A percentile compares a stretch with the other conserved stretches of the same genome.
Evolutionary conservation across 2,329 filamentous ascomycete genomes (phyloP).

Genomic region (Diaporthe sp.): DNA sequence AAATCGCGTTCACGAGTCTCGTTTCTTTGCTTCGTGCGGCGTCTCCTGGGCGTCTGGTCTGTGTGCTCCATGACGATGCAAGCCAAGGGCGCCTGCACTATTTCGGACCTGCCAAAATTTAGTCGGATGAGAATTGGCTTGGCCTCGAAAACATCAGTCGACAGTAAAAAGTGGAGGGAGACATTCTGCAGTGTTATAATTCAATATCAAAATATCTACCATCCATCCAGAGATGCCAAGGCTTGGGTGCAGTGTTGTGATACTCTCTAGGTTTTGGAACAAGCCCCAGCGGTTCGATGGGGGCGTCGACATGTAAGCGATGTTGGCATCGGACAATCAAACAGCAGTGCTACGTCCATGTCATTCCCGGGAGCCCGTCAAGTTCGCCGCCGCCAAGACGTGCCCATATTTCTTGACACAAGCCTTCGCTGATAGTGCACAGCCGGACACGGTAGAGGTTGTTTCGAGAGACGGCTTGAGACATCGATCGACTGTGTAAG

Average conservation of each 20-base stretch:
- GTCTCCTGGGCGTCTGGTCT: conserved; percentile 13
- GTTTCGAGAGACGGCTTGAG: conserved; percentile 25
- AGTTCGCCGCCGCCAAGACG: conserved; percentile 21
- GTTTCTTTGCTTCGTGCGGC: conserved; percentile 17
- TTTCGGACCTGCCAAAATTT: conserved; percentile 13
- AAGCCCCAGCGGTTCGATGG: background rate
- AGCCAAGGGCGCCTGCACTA: background rate
- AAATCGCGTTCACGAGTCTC: conserved; percentile 6
- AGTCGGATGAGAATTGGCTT: conserved; percentile 15
- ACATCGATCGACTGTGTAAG: background rate
- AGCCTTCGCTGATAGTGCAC: background rate
- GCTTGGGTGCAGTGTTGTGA: conserved; percentile 12
- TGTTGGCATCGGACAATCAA: background rate
- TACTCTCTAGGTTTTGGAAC: conserved; percentile 20
- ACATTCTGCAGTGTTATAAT: conserved; percentile 16
- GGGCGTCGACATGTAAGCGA: background rate
- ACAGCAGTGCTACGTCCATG: conserved; percentile 18
- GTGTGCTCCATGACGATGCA: conserved; percentile 12
- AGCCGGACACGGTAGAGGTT: background rate
- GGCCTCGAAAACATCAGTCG: conserved; percentile 3
- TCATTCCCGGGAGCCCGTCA: conserved; percentile 13
- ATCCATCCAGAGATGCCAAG: conserved; percentile 19
- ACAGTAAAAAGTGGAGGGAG: background rate
- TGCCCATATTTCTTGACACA: conserved; percentile 17
- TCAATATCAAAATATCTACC: conserved; percentile 6